These are phyloP conservation scores for Cyclotella atomus DNA, from an alignment of 108 stramenopile species.

Conservation along the genomic window DNA sequence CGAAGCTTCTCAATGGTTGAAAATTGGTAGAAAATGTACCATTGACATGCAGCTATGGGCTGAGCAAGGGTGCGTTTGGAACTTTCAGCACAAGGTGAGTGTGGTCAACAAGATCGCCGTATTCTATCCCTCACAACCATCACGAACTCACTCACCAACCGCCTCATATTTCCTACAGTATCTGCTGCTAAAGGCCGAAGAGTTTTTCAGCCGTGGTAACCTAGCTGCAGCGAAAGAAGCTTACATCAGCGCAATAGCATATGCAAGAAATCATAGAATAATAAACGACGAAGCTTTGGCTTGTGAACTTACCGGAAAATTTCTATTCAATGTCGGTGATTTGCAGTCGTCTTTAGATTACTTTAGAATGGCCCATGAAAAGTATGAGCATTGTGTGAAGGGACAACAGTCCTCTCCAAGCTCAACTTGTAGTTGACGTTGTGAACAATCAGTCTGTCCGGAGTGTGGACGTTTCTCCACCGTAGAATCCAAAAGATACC, in stretches of 20 bases:
- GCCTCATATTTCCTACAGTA: no score
- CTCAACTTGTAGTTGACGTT: background rate
- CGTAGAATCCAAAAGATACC: no score
- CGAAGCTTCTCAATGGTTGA: background rate
- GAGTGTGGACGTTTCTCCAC: no score
- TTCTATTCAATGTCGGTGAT: constrained; percentile 13
- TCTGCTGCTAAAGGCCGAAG: constrained; percentile 29
- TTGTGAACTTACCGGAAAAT: constrained; percentile 25
- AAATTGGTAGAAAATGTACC: constrained; percentile 1
- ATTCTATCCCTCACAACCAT: no score
- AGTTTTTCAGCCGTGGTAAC: constrained; percentile 8
- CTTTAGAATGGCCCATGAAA: constrained; percentile 16
- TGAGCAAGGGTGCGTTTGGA: background rate
- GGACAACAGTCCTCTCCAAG: background rate
- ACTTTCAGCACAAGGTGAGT: constrained; percentile 31
- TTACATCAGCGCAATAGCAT: constrained; percentile 26
- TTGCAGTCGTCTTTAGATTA: background rate
- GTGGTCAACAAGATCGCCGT: no score
- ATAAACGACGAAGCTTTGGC: constrained; percentile 30
- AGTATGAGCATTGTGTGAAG: constrained; percentile 16
- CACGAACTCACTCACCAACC: no score
- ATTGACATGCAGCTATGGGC: constrained; percentile 11
- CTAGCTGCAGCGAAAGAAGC: background rate
- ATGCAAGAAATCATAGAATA: constrained; percentile 10
- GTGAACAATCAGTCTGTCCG: no score